These are phyloP conservation scores for Davidsoniella australis DNA, from an alignment of 2,329 filamentous ascomycete genomes.

Conservation along the genomic window DNA sequence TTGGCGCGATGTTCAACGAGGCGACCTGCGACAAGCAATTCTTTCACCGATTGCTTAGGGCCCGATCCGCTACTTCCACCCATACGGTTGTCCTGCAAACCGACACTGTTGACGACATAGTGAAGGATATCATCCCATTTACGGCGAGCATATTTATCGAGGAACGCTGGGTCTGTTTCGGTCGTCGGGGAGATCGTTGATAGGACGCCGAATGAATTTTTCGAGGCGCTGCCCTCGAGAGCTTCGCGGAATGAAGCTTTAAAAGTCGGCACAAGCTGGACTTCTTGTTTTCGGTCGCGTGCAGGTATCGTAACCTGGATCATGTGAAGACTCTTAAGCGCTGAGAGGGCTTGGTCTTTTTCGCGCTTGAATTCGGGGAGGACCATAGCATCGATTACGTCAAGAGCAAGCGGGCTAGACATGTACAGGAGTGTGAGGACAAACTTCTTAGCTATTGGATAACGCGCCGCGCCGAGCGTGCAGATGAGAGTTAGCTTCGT, in stretches of 20 bases:
- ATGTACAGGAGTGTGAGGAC: constrained; percentile 94
- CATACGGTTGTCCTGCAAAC: constrained; percentile 26
- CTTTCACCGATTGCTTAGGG: constrained; percentile 65
- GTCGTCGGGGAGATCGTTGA: constrained; percentile 45
- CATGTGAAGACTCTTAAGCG: constrained; percentile 76
- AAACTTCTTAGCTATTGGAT: constrained; percentile 64
- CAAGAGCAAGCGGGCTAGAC: constrained; percentile 59
- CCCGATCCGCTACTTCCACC: constrained; percentile 30
- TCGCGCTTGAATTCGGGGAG: constrained; percentile 39
- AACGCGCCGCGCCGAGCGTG: background rate
- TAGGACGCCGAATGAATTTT: constrained; percentile 81
- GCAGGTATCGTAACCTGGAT: constrained; percentile 45
- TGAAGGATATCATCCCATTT: constrained; percentile 96
- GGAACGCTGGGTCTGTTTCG: constrained; percentile 49
- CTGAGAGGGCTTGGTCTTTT: constrained; percentile 67
- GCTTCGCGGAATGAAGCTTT: constrained; percentile 67
- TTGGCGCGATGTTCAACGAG: constrained; percentile 47
- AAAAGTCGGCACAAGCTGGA: constrained; percentile 69
- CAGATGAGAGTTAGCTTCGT: background rate
- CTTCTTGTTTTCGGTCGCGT: constrained; percentile 49
- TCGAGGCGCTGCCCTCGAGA: constrained; percentile 69
- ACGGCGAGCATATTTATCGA: constrained; percentile 70
- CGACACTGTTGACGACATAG: constrained; percentile 74
- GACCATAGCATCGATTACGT: constrained; percentile 75
- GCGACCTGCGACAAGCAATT: constrained; percentile 62